phyloP scores from a whole-genome alignment of 2,329 filamentous ascomycete genomes.

The Penicillium sp. region DNA sequence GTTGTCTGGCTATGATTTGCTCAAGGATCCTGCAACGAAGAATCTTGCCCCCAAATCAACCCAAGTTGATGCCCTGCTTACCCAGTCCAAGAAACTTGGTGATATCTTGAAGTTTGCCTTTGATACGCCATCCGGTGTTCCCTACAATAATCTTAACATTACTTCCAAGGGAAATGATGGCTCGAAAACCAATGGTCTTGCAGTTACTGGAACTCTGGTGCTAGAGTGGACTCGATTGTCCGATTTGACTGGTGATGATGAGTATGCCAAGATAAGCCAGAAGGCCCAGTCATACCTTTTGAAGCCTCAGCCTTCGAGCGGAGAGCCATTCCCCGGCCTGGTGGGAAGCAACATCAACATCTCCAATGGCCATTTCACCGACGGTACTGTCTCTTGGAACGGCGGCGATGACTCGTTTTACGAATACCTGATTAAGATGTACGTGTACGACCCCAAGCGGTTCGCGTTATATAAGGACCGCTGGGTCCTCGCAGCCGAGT shows the following conservation, averaged over 20 bases:
- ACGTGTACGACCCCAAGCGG: conserved; percentile 67
- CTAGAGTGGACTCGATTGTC: conserved; percentile 82
- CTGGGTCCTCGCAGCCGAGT: conserved; percentile 75
- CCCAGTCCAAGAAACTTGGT: conserved; percentile 67
- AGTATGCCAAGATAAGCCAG: conserved; percentile 67
- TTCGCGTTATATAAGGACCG: conserved; percentile 68
- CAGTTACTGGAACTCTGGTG: conserved; percentile 73
- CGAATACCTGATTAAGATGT: conserved; percentile 92
- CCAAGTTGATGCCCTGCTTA: conserved; percentile 61
- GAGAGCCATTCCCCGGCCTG: conserved; percentile 74
- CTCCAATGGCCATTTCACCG: conserved; percentile 63
- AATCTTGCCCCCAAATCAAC: conserved; percentile 49
- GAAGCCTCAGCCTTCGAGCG: conserved; percentile 59
- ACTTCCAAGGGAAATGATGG: conserved; percentile 53
- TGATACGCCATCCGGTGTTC: conserved; percentile 71
- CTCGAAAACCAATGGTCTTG: conserved; percentile 65
- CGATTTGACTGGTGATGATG: conserved; percentile 67
- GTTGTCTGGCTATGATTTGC: conserved; percentile 67
- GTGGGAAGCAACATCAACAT: conserved; percentile 68
- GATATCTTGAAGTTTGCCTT: conserved; percentile 76
- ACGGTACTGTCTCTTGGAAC: conserved; percentile 71
- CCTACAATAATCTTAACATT: conserved; percentile 67
- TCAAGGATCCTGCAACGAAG: conserved; percentile 62
- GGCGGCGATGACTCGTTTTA: conserved; percentile 80
- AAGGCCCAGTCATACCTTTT: conserved; percentile 70